Base-by-base conservation (phyloP, 2,329 filamentous ascomycete species). In the Byssothecium circinans region DNA sequence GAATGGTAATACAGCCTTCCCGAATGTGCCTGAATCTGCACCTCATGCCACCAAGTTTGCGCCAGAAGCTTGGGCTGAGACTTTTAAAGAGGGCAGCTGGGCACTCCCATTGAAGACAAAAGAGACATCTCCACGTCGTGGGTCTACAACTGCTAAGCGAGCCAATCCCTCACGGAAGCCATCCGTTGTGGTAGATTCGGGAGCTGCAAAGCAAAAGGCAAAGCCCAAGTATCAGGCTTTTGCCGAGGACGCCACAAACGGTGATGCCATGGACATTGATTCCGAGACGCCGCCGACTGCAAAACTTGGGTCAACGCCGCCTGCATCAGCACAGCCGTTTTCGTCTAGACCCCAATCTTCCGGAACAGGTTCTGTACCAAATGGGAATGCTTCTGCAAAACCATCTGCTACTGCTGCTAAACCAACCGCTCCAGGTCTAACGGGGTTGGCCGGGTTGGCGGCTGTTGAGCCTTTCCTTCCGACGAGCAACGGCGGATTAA, bases 381-480 rank as follows among this genome's bases (percentile, higher is more conserved):
- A 61, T 49, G 57, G 56, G 19, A 43, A 49, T 22, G 41, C 48
- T 20, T 44, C 52, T 14, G 37, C 59, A n/a, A 32, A 57, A 8
- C 47, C 61, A 19, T 52, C 58, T 27, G 48, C 52, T 29, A 44
- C 58, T 11, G 41, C 53, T 19, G 32, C 55, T 11, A 50, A 62
- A 25, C 45, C 47, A 22, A 40, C 48, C 17, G 49, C 44, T 36
- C 36, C 57, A 52, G 65, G 64, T 20, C 42, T 69, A 11, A 57
- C 80, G 32, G 74, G 79, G 49, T 62, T 86, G 17, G 75, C 74
- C 36, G 76, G 80, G 33, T 67, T 84, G 10, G 69, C 71, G 8
- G 74, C 76, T 33, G 73, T 76, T 12, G 73, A 75, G 5, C 80
- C 81, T 1, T 78, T 83, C 40, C 66, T 73, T 1, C 64, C 68